Evolutionary conservation across 345 rosid species (phyloP).

Genomic region (Populus alba): DNA sequence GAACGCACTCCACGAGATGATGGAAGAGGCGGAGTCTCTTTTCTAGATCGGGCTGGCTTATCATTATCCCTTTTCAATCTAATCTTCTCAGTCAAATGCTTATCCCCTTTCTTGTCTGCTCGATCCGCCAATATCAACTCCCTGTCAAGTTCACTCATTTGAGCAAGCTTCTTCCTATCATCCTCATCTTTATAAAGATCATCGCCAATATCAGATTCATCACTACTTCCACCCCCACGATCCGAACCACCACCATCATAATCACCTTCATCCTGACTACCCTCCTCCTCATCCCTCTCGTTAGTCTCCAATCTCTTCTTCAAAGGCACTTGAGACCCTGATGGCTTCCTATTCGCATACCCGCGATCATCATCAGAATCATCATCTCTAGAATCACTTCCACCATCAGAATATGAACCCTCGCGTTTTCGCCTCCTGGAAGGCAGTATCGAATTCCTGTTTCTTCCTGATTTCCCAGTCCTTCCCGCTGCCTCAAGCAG

Average conservation of each 20-base stretch:
- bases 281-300: constrained; percentile 79
- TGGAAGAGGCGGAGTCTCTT: constrained; percentile 59
- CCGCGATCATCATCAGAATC: constrained; percentile 76
- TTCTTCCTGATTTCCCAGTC: constrained; percentile 54
- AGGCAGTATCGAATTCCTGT: constrained; percentile 51
- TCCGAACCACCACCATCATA: constrained; percentile 56
- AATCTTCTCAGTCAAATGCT: constrained; percentile 75
- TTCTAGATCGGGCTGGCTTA: constrained; percentile 53
- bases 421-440: constrained; percentile 59
- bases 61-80: constrained; percentile 74
- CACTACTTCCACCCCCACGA: constrained; percentile 68
- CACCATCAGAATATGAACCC: constrained; percentile 85
- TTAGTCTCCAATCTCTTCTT: constrained; percentile 80
- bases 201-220: constrained; percentile 84
- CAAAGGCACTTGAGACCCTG: constrained; percentile 90
- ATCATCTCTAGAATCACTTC: constrained; percentile 86
- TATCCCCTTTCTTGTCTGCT: constrained; percentile 90
- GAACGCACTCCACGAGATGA: constrained; percentile 71
- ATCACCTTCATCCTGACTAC: constrained; percentile 61
- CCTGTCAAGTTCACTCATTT: constrained; percentile 83
- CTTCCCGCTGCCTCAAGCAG: constrained; percentile 99
- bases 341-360: constrained; percentile 72
- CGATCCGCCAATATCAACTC: constrained; percentile 88
- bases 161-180: constrained; percentile 67
- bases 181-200: constrained; percentile 90